These are phyloP conservation scores for Mycosphaerelloides madeirae DNA, from an alignment of 2,329 filamentous ascomycete species.

Conservation along the genomic window DNA sequence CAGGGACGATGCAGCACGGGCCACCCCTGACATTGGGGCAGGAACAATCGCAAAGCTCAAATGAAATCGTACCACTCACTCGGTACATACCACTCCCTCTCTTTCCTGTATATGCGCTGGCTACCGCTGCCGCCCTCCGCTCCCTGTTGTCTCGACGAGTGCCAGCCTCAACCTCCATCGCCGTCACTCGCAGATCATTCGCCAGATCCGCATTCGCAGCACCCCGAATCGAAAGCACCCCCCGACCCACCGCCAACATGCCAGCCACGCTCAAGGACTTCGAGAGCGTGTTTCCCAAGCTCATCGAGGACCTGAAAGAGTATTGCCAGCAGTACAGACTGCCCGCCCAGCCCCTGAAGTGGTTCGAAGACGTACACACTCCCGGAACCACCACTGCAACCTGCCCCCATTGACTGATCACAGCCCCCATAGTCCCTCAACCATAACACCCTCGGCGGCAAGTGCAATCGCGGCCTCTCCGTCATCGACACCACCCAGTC, in stretches of 20 bases:
- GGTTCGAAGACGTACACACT: conserved; percentile 70
- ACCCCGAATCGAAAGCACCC: not conserved
- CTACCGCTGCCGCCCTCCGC: too few relatives aligned
- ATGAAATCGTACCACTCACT: too few relatives aligned
- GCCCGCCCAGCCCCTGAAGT: conserved; percentile 72
- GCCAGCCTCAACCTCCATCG: too few relatives aligned
- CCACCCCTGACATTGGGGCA: too few relatives aligned
- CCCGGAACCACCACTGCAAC: not conserved
- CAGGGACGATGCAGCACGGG: too few relatives aligned
- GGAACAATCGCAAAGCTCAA: too few relatives aligned
- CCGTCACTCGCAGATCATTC: not conserved
- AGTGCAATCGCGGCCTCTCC: conserved; percentile 98
- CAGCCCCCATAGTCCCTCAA: conserved; percentile 57
- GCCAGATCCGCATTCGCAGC: too few relatives aligned
- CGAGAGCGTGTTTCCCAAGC: conserved; percentile 80
- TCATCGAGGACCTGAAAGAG: conserved; percentile 74
- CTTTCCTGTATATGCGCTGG: too few relatives aligned
- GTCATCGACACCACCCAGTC: conserved; percentile 86
- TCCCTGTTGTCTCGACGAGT: not conserved
- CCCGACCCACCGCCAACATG: conserved; percentile 41
- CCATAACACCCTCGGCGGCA: conserved; percentile 85
- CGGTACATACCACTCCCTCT: too few relatives aligned
- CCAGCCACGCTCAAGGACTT: conserved; percentile 79
- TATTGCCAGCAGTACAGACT: conserved; percentile 79
- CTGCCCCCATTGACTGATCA: conserved; percentile 20